Conservation (phyloP, 345 rosid species). For the Boechera stricta region DNA sequence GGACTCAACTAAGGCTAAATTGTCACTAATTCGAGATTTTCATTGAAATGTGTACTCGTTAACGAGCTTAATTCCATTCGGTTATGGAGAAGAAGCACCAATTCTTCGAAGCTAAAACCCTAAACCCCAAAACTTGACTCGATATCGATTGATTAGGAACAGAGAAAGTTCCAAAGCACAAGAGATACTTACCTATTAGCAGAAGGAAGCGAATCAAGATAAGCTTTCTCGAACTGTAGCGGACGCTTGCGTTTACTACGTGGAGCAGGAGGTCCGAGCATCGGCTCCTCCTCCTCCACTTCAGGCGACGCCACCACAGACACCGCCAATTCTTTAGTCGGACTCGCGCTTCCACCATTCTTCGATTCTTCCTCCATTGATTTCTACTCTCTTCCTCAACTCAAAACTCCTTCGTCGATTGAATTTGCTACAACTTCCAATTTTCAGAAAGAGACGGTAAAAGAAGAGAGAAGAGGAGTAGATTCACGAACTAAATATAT, state of each 20-base stretch:
- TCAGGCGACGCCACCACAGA: constrained; percentile 29
- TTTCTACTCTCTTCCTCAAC: constrained; percentile 10
- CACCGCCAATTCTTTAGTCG: constrained; percentile 31
- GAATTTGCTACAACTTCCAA: constrained; percentile 31
- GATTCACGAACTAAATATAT: not conserved
- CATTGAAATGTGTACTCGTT: not conserved
- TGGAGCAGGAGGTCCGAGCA: constrained; percentile 81
- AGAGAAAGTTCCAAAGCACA: not conserved
- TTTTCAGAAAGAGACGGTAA: not conserved
- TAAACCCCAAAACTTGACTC: constrained; percentile 24
- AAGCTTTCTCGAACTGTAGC: constrained; percentile 92
- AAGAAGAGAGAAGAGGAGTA: not conserved
- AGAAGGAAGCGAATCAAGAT: constrained; percentile 85
- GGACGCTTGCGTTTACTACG: constrained; percentile 81
- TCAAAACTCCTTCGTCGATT: not conserved
- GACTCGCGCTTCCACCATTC: constrained; percentile 50
- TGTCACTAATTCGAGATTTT: not conserved
- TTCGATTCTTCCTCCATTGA: constrained; percentile 60
- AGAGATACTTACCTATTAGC: constrained; percentile 68
- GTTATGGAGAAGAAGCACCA: not conserved
- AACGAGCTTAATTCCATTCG: not conserved
- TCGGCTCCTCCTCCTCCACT: constrained; percentile 54
- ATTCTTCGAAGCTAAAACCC: constrained; percentile 18
- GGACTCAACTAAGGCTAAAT: not conserved
- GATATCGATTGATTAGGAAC: not conserved